Conservation (phyloP, 805 yeast species). For the Maudiozyma bulderi region DNA sequence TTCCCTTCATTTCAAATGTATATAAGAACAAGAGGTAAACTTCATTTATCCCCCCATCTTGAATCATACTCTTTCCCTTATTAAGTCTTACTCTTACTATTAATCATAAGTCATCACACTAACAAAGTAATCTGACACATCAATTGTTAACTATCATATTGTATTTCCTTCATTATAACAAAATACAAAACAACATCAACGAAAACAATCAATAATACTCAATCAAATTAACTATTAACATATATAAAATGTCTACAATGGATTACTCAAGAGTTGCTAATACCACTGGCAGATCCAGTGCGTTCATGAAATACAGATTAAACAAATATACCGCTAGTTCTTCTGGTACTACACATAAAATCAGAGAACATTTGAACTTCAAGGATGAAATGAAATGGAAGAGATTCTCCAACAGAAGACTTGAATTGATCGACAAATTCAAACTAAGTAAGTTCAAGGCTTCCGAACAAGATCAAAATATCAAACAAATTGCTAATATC, state of each 20-base stretch:
- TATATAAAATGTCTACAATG: slow-evolving; percentile 1
- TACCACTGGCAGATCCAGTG: slow-evolving; percentile 1
- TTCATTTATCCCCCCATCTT: neutral
- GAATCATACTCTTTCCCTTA: neutral
- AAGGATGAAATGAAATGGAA: slow-evolving; percentile 80
- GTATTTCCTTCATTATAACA: neutral
- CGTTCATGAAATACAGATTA: slow-evolving; percentile 1
- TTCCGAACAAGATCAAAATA: slow-evolving; percentile 80
- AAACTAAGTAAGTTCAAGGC: slow-evolving; percentile 60
- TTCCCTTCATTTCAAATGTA: neutral
- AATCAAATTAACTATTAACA: neutral
- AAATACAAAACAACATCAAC: neutral
- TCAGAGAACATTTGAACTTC: slow-evolving; percentile 51
- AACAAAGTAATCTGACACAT: too few species aligned
- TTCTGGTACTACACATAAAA: slow-evolving; percentile 33
- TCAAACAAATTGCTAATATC: slow-evolving; percentile 64
- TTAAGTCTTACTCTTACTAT: neutral
- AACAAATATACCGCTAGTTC: slow-evolving; percentile 1
- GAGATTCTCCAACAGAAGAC: slow-evolving; percentile 72
- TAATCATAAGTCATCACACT: neutral
- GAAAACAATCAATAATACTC: neutral
- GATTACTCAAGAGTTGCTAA: neutral
- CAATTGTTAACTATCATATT: neutral
- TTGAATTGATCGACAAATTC: slow-evolving; percentile 75
- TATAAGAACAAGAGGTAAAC: neutral